phyloP scores from a whole-genome alignment of 352 stramenopile species.

The Pythium chondricola region DNA sequence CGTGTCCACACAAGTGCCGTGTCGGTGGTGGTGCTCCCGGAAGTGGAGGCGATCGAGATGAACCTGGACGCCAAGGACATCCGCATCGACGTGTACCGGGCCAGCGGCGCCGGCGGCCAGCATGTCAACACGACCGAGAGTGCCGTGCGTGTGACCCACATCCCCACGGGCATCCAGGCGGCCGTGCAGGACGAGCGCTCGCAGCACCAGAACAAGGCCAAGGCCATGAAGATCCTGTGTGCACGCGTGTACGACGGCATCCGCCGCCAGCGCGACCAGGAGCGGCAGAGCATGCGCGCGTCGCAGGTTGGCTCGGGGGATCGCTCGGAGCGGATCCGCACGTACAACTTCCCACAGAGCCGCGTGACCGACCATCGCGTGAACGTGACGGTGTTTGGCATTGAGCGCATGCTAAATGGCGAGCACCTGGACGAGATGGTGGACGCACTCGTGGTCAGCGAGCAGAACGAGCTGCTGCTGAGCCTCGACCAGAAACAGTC shows the following conservation, averaged over 20 bases:
- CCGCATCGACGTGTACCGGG: conserved; percentile 96
- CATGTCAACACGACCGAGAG: conserved; percentile 99
- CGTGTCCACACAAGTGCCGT: conserved; percentile 97
- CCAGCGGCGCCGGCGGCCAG: conserved; percentile 94
- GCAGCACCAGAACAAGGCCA: conserved; percentile 98
- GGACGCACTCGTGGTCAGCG: conserved; percentile 68
- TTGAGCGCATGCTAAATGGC: conserved; percentile 87
- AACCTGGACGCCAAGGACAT: conserved; percentile 94
- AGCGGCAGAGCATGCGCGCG: conserved; percentile 55
- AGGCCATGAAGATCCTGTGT: conserved; percentile 96
- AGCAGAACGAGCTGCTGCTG: conserved; percentile 72
- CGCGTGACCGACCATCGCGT: conserved; percentile 95
- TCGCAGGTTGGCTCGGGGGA: conserved; percentile 94
- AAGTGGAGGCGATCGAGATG: conserved; percentile 81
- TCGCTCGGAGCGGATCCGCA: conserved; percentile 96
- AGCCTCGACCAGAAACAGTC: conserved; percentile 43
- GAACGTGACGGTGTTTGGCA: conserved; percentile 83
- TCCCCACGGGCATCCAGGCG: conserved; percentile 91
- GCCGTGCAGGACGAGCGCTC: conserved; percentile 93
- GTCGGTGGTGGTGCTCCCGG: conserved; percentile 96
- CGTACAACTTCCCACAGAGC: conserved; percentile 98
- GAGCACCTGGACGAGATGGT: conserved; percentile 88
- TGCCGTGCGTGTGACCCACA: conserved; percentile 95
- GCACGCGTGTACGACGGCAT: conserved; percentile 94
- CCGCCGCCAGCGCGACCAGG: conserved; percentile 51